phyloP scores from a whole-genome alignment of 192 early-diverging fungal genomes.

The Neocallimastix lanati region DNA sequence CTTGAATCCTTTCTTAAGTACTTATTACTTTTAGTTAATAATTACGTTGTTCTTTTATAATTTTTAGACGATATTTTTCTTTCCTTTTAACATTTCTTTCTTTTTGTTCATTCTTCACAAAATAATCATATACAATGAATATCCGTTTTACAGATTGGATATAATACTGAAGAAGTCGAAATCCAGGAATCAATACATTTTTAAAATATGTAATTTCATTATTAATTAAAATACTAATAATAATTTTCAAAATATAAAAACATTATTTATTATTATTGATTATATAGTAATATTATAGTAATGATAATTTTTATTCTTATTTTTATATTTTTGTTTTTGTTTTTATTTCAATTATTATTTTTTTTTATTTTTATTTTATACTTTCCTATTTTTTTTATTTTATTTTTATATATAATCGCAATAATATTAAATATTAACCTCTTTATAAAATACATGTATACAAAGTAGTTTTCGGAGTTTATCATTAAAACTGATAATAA shows the following conservation, averaged over 20 bases:
- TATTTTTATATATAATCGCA: no score
- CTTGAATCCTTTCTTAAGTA: not conserved
- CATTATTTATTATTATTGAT: no score
- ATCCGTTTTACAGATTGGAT: not conserved
- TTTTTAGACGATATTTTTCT: not conserved
- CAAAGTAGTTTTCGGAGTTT: not conserved
- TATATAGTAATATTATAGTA: no score
- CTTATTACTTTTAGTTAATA: not conserved
- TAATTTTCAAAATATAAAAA: no score
- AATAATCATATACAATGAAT: not conserved
- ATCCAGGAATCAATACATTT: not conserved
- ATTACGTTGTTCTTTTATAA: not conserved
- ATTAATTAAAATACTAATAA: no score
- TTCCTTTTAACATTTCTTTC: not conserved
- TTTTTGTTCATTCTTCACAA: not conserved
- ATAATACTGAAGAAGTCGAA: not conserved
- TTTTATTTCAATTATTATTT: no score
- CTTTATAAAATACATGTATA: not conserved
- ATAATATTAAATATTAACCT: not conserved
- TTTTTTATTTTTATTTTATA: no score
- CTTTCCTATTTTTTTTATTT: no score
- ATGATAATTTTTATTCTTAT: no score
- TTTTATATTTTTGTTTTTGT: no score
- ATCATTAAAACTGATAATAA: not conserved
- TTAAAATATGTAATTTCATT: no score